phyloP scores from a whole-genome alignment of 148 eudicot species.

The Persicaria maculosa region DNA sequence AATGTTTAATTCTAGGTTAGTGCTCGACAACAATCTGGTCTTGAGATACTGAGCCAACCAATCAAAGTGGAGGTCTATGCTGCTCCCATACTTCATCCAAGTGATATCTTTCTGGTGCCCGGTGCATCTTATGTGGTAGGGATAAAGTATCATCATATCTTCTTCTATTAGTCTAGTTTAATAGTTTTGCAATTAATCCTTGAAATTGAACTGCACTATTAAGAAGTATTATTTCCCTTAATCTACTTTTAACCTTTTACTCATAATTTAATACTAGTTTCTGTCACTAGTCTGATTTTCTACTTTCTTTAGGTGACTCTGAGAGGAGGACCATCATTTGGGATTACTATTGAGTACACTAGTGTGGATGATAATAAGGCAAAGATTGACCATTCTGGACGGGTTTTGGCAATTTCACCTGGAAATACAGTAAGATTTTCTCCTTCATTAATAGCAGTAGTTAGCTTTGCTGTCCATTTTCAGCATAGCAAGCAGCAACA shows the following conservation, averaged over 20 bases:
- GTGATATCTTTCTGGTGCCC: slow-evolving; percentile 65
- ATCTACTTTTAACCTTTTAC: not conserved
- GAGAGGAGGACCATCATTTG: slow-evolving; percentile 73
- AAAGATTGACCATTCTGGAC: slow-evolving; percentile 45
- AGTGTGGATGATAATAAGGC: slow-evolving; percentile 52
- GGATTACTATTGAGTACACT: slow-evolving; percentile 45
- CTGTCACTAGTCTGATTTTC: slow-evolving; percentile 10
- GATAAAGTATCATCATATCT: slow-evolving; percentile 5
- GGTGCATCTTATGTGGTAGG: slow-evolving; percentile 88
- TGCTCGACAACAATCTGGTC: slow-evolving; percentile 63
- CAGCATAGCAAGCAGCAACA: not conserved
- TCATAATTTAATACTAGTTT: not conserved
- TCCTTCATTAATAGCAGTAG: slow-evolving; percentile 5
- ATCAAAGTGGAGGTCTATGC: slow-evolving; percentile 82
- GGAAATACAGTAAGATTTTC: slow-evolving; percentile 59
- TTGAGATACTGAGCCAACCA: slow-evolving; percentile 53
- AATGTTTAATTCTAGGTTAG: slow-evolving; percentile 39
- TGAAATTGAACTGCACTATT: not conserved
- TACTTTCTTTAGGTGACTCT: slow-evolving; percentile 42
- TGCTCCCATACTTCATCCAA: slow-evolving; percentile 57
- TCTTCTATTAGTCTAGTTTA: not conserved
- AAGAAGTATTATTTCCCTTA: not conserved
- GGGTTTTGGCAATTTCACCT: slow-evolving; percentile 55
- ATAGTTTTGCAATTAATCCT: not conserved
- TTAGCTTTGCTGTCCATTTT: not conserved